These are phyloP conservation scores for Fusarium veterinarium DNA, from an alignment of 2,329 filamentous ascomycete species.

Conservation along the genomic window DNA sequence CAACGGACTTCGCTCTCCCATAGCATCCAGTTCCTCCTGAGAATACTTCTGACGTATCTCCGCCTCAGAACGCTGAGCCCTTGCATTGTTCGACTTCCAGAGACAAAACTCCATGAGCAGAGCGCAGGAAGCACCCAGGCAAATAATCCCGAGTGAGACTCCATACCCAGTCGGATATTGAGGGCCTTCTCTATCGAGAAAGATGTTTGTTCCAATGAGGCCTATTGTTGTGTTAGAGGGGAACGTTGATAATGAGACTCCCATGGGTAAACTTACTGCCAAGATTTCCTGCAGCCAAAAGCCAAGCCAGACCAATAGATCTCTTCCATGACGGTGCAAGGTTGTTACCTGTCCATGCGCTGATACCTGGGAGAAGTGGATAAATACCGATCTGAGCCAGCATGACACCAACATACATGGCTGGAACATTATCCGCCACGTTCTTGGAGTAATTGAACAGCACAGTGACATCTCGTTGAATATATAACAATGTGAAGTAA, in stretches of 20 bases:
- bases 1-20: conserved; percentile 33
- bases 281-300: conserved; percentile 38
- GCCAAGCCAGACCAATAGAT: conserved; percentile 41
- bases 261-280: conserved; percentile 31
- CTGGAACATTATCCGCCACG: conserved; percentile 51
- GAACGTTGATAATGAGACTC: background rate
- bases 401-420: conserved; percentile 25
- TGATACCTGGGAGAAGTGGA: conserved; percentile 46
- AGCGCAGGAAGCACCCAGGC: conserved; percentile 18
- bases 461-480: too few relatives aligned
- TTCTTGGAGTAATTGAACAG: conserved; percentile 50
- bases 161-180: conserved; percentile 53
- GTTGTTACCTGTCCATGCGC: conserved; percentile 43
- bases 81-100: conserved; percentile 21
- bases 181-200: conserved; percentile 50
- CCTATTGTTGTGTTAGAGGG: background rate
- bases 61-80: conserved; percentile 5
- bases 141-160: conserved; percentile 46
- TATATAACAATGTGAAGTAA: too few relatives aligned
- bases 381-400: conserved; percentile 44
- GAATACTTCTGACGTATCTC: conserved; percentile 23
- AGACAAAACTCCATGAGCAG: conserved; percentile 27
- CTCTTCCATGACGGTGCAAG: conserved; percentile 40
- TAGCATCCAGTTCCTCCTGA: conserved; percentile 26
- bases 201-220: conserved; percentile 54